Evolutionary conservation across 371 early-diverging fungal species (phyloP).

Genomic region (Rhizopus sp.): DNA sequence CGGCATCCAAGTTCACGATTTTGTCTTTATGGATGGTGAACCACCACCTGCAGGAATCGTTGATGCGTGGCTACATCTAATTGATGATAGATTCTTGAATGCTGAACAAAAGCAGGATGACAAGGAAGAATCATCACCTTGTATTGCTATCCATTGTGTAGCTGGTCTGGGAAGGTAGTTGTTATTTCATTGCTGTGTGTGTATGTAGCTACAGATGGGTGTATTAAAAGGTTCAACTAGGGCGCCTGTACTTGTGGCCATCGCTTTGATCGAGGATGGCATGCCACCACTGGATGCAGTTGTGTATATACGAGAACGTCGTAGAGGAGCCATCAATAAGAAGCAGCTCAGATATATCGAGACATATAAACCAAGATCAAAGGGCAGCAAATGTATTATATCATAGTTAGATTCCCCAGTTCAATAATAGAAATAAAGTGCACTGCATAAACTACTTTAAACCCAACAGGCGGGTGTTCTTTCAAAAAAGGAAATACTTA

Average conservation of each 20-base stretch:
- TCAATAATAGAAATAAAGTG: neutral
- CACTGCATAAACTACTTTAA: no score
- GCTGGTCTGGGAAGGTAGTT: slow-evolving; percentile 80
- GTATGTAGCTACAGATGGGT: neutral
- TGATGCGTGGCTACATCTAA: slow-evolving; percentile 76
- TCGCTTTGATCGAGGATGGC: slow-evolving; percentile 85
- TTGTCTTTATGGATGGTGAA: slow-evolving; percentile 87
- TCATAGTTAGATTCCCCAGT: slow-evolving; percentile 9
- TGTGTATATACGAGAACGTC: slow-evolving; percentile 77
- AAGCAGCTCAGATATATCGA: slow-evolving; percentile 79
- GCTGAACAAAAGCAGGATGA: slow-evolving; percentile 17
- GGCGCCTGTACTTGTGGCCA: slow-evolving; percentile 77
- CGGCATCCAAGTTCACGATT: slow-evolving; percentile 81
- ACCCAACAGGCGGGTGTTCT: neutral
- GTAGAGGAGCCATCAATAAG: slow-evolving; percentile 88
- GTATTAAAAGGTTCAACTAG: slow-evolving; percentile 27
- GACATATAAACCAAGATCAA: slow-evolving; percentile 65
- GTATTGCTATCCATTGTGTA: slow-evolving; percentile 86
- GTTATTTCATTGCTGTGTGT: slow-evolving; percentile 1
- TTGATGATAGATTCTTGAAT: slow-evolving; percentile 55
- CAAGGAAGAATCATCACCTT: slow-evolving; percentile 32
- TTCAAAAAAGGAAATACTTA: slow-evolving; percentile 5
- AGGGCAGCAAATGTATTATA: slow-evolving; percentile 46
- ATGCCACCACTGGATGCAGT: slow-evolving; percentile 85
- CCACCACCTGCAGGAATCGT: slow-evolving; percentile 78